Base-by-base conservation (phyloP, 345 rosid genomes). In the Triadica sebifera region DNA sequence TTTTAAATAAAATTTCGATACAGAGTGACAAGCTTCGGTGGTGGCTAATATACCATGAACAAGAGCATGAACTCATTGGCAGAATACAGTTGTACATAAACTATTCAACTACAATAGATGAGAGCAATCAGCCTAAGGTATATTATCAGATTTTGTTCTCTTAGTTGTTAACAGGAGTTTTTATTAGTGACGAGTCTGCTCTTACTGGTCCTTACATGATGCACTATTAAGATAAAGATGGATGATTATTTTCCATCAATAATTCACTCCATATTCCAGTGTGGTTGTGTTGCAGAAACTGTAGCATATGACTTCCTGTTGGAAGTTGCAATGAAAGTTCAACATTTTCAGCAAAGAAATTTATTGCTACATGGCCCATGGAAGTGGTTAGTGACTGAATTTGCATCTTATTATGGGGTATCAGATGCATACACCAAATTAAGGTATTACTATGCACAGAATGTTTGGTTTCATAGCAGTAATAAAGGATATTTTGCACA, bases 11-110 rank as follows among this genome's bases (percentile, higher is more conserved):
- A 62, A 34, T 8, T 69, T 69, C 10, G 65, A 39, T 69, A 45
- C 76, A 78, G 81, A 78, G 49, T 78, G 74, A 78, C 56, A 78
- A 78, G 58, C 67, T 78, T 67, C 73, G 81, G 25, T 78, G 81
- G 81, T 78, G 81, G 81, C 77, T 77, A 55, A 72, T 78, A n/a
- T 78, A 67, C 67, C 77, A 29, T 60, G 77, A 78, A 24, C 77
- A 77, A 51, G 81, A 72, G 8, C 81, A 73, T 67, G 81, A 78
- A 24, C 57, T 73, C 16, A 47, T 73, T 67, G 81, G 81, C 25
- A 72, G 75, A 67, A 51, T 78, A n/a, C 77, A 78, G 69, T 59
- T 78, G 69, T 60, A 67, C 51, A 60, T 78, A 67, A 73, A 61
- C 47, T 78, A 78, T 47, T 78, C 81, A 39, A 78, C 64, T 47